Conservation (phyloP, 345 rosid genomes). For the Gynandropsis gynandra region DNA sequence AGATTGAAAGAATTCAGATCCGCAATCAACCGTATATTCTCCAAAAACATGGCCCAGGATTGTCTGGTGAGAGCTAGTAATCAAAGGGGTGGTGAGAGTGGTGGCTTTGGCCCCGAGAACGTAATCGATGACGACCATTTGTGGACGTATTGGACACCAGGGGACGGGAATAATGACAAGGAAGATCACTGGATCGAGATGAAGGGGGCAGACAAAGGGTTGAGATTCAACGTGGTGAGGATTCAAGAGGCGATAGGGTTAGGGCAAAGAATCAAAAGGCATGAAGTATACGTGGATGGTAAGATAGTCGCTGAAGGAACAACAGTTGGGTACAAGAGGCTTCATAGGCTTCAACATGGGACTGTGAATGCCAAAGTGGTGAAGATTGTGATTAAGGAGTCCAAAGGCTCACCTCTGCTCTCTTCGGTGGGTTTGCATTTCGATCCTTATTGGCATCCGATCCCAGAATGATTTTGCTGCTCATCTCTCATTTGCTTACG, state of each 20-base stretch:
- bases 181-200: slow-evolving; percentile 45
- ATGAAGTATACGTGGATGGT: slow-evolving; percentile 50
- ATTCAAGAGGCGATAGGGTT: slow-evolving; percentile 70
- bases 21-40: slow-evolving; percentile 44
- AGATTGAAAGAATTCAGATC: slow-evolving; percentile 38
- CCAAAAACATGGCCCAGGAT: slow-evolving; percentile 37
- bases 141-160: slow-evolving; percentile 68
- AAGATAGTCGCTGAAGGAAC: slow-evolving; percentile 40
- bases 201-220: slow-evolving; percentile 18
- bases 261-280: slow-evolving; percentile 54
- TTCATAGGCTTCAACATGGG: slow-evolving; percentile 39
- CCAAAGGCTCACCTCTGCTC: slow-evolving; percentile 46
- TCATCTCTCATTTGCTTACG: too few species aligned
- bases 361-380: slow-evolving; percentile 32
- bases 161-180: slow-evolving; percentile 9
- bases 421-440: slow-evolving; percentile 63
- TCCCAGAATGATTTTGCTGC: too few species aligned
- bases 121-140: slow-evolving; percentile 48
- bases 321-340: slow-evolving; percentile 59
- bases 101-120: slow-evolving; percentile 54
- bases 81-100: slow-evolving; percentile 43
- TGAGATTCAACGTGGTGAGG: slow-evolving; percentile 52
- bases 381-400: slow-evolving; percentile 37
- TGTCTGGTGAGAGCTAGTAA: slow-evolving; percentile 41
- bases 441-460: slow-evolving; percentile 48